Percentiles rank a stretch among this genome's conserved stretches.
These are phyloP conservation scores for Dactylellina haptotyla DNA, from an alignment of 2,329 filamentous ascomycete genomes.

Conservation along the genomic window DNA sequence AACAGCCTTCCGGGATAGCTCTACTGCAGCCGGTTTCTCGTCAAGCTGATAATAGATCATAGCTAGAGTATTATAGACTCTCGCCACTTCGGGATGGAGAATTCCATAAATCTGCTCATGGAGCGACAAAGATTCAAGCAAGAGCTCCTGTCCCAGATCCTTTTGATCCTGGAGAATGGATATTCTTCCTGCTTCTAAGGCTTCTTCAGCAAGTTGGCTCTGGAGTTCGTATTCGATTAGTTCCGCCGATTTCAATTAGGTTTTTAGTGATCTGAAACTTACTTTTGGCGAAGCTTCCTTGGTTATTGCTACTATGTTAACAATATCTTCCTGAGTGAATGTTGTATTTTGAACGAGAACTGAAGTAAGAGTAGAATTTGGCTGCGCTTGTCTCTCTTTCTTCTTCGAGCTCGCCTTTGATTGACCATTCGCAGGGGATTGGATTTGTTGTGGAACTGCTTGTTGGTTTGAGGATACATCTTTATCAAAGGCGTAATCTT, in stretches of 20 bases:
- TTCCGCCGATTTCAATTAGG: neutral
- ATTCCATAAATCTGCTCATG: slow-evolving; percentile 99
- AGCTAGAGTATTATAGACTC: slow-evolving; percentile 92
- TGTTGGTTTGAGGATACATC: slow-evolving; percentile 20
- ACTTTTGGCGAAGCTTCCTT: slow-evolving; percentile 88
- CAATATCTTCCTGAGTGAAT: slow-evolving; percentile 84
- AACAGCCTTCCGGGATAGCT: slow-evolving; percentile 94
- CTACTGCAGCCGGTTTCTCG: slow-evolving; percentile 93
- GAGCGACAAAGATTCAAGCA: slow-evolving; percentile 93
- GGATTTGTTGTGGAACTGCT: slow-evolving; percentile 62
- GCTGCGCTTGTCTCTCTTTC: slow-evolving; percentile 65
- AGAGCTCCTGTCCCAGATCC: slow-evolving; percentile 92
- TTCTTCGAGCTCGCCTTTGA: slow-evolving; percentile 31
- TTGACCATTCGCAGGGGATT: slow-evolving; percentile 59
- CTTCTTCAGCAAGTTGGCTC: slow-evolving; percentile 91
- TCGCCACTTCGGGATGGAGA: slow-evolving; percentile 92
- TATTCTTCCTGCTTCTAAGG: slow-evolving; percentile 92
- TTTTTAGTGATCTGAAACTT: no score
- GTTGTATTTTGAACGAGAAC: slow-evolving; percentile 63
- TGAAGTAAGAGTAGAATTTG: slow-evolving; percentile 57
- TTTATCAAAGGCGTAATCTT: slow-evolving; percentile 75
- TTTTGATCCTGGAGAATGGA: slow-evolving; percentile 95
- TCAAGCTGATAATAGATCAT: slow-evolving; percentile 98
- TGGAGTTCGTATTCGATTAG: slow-evolving; percentile 1
- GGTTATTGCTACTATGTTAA: slow-evolving; percentile 92